Evolutionary conservation across 768 basidiomycete genomes (phyloP), one percentile per base, ranked within the genome.

Genomic region (Boletus rubropictus): DNA sequence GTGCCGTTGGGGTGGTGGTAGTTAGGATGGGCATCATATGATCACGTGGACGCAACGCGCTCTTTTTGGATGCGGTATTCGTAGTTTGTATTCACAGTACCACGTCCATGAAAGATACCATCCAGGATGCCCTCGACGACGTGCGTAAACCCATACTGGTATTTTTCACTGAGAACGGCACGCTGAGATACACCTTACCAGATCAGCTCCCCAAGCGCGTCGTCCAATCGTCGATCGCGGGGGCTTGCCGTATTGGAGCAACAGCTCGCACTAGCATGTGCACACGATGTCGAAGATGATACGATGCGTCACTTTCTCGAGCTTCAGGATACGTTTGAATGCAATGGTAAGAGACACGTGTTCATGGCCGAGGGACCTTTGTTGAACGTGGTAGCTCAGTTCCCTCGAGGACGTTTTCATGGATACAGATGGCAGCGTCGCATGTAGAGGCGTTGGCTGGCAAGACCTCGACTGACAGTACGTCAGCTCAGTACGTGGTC

Each of bases 301-400:
- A 73, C 74, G 8, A 70, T 80, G 52, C 70, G 73, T 31, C 64
- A 68, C 38, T 86, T 89, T 64, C 60, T 82, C 17, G 72, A 77
- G 9, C 67, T 89, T 34, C 89, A 92, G 60, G 79, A 86, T 54
- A 80, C 80, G 1, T 90, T 92, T 54, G 85, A 91, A 62, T 88
- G 84, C 64, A 92, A 92, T 59, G 72, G 89, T 89, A 55, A 50
- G 85, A 58, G 31, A 12, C 46, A 37, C 46, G 34, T 12, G 10
- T 28, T 49, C 14, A 31, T 3, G 43, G 17, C 32, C 33, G 15
- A 39, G 24, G 9, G 33, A 41, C 29, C 22, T 22, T 40, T 45
- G 27, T 50, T 56, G 32, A 54, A 55, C 27, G 39, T 40, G 20
- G 21, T 25, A 6, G 24, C 31, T n/a, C 46, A 91, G 89, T 91